Evolutionary conservation across 2,329 filamentous ascomycete species (phyloP).

Genomic region (Beauveria varroae): DNA sequence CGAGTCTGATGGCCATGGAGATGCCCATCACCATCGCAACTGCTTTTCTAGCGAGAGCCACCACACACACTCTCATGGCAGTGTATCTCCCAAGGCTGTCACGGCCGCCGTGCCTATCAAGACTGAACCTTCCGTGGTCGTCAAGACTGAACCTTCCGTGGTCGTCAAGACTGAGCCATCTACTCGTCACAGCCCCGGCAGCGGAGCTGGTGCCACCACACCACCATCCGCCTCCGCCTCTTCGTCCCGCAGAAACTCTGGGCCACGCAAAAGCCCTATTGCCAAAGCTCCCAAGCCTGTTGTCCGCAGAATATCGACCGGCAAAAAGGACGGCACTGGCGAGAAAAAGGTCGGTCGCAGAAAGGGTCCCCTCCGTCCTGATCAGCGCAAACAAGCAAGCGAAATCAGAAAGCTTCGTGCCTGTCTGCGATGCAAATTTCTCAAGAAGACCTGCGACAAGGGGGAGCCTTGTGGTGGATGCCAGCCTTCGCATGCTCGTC

Average conservation of each 20-base stretch:
- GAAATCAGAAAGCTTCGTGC: constrained; percentile 94
- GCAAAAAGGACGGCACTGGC: constrained; percentile 67
- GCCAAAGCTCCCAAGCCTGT: constrained; percentile 77
- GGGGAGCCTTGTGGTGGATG: constrained; percentile 93
- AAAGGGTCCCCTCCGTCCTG: constrained; percentile 81
- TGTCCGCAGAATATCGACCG: constrained; percentile 67
- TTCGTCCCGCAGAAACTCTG: constrained; percentile 55
- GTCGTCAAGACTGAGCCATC: constrained; percentile 37
- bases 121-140: constrained; percentile 27
- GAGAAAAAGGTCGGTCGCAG: constrained; percentile 93
- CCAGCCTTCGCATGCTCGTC: constrained; percentile 86
- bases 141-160: constrained; percentile 33
- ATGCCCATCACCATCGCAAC: constrained; percentile 52
- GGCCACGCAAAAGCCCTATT: constrained; percentile 67
- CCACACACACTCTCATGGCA: constrained; percentile 36
- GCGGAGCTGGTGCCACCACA: constrained; percentile 52
- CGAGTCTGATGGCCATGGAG: constrained; percentile 65
- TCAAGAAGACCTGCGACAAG: constrained; percentile 99
- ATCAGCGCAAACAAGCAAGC: constrained; percentile 92
- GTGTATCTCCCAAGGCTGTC: constrained; percentile 60
- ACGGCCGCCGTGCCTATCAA: constrained; percentile 65
- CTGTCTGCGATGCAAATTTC: constrained; percentile 92
- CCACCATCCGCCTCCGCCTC: constrained; percentile 51
- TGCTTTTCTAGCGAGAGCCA: constrained; percentile 52
- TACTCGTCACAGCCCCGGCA: constrained; percentile 52